Base-by-base conservation (phyloP, 352 stramenopile genomes). In the Albugo candida region DNA sequence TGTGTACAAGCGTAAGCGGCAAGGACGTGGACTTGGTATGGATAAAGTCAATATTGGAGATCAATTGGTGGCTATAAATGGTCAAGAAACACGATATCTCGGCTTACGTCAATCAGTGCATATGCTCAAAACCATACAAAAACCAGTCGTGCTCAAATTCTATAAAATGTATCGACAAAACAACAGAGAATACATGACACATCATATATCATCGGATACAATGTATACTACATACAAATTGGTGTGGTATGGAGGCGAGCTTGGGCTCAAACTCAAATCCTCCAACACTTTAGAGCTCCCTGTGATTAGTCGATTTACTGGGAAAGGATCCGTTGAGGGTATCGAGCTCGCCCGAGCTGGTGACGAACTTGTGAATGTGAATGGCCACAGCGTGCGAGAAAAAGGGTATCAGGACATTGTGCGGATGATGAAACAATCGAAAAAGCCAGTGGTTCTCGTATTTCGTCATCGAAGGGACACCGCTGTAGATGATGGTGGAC, bases 131-230 rank as follows among this genome's bases (percentile, higher is more conserved):
- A 83, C 69, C 3, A 84, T 91, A 39, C 68, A 71, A 27, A 91
- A 91, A 48, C 78, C 78, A 11, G 75, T 74, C 5, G 72, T 91
- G 55, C 72, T 91, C 53, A 88, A 88, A 55, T 92, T 92, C 44
- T 88, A 92, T 52, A 67, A 74, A 31, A 87, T 91, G 77, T 65
- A 71, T 8, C 70, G 77, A 13, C 70, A 73, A 14, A 56, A 83
- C 14, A 81, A 73, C 27, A 59, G 64, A n/a, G 80, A 63, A 19
- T 61, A 41, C 1, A 79, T 62, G 13, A 69, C 60, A 10, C 56
- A 76, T 8, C 41, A 57, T 6, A 54, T 60, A 1, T 43, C 52
- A 21, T 48, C 41, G 38, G 55, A 51, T 11, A 60, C 54, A 54
- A 54, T 59, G 36, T 59, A 55, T 40, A 69, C 63, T 41, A 65